Evolutionary conservation across 164 flowering plant species (phyloP).

Genomic region (Warburgia ugandensis): DNA sequence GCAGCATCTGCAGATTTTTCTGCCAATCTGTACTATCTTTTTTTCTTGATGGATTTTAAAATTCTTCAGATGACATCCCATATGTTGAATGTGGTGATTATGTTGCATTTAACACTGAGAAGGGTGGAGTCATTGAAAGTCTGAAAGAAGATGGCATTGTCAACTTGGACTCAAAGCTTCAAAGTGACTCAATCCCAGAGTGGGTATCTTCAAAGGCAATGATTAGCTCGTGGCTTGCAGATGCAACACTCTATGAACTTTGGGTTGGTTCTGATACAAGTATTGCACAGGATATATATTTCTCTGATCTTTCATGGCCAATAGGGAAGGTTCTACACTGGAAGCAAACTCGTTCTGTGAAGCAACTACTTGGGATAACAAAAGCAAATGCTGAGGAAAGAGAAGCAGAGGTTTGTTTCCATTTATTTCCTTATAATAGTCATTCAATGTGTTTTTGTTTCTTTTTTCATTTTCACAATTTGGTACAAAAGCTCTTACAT

Average conservation of each 20-base stretch:
- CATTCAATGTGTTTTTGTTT: neutral
- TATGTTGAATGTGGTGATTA: conserved; percentile 69
- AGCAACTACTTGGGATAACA: conserved; percentile 63
- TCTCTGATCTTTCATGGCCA: conserved; percentile 88
- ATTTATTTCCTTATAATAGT: neutral
- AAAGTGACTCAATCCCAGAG: conserved; percentile 45
- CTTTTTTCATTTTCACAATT: neutral
- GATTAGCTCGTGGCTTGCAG: conserved; percentile 75
- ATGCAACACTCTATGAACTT: conserved; percentile 75
- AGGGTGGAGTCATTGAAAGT: conserved; percentile 71
- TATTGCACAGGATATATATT: conserved; percentile 58
- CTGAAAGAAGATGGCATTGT: conserved; percentile 71
- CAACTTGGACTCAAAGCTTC: conserved; percentile 59
- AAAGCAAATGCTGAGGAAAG: conserved; percentile 55
- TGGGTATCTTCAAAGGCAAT: conserved; percentile 70
- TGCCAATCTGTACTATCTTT: too few relatives aligned
- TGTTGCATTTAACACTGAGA: conserved; percentile 87
- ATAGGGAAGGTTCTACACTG: conserved; percentile 63
- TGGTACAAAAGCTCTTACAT: too few relatives aligned
- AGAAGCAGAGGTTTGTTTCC: conserved; percentile 56
- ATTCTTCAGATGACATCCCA: conserved; percentile 68
- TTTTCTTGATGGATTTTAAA: conserved; percentile 3
- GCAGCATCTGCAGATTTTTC: too few relatives aligned
- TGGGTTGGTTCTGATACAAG: conserved; percentile 68
- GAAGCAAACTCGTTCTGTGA: conserved; percentile 48